Evolutionary conservation across 2,329 filamentous ascomycete genomes (phyloP).

Genomic region (Mollisiaceae sp.): DNA sequence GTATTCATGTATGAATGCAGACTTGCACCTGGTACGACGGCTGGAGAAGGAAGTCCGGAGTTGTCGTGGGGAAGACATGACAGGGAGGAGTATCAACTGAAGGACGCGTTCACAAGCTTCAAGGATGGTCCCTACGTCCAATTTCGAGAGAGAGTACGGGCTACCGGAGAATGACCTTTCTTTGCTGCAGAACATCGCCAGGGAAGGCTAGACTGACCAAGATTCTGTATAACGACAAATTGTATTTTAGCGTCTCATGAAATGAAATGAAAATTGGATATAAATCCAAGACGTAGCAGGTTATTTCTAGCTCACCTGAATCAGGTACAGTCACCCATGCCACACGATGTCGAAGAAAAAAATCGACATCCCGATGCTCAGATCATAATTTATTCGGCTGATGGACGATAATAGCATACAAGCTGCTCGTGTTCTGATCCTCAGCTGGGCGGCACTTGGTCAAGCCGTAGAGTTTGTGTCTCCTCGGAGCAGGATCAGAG

Average conservation of each 20-base stretch:
- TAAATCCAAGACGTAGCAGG: too few species aligned
- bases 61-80: conserved; percentile 60
- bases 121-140: conserved; percentile 75
- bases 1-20: conserved; percentile 34
- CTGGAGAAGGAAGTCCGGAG: conserved; percentile 32
- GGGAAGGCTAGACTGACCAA: neutral
- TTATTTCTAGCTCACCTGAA: too few species aligned
- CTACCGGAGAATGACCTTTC: neutral
- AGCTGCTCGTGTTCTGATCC: too few species aligned
- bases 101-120: conserved; percentile 74
- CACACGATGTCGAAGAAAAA: too few species aligned
- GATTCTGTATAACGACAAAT: neutral
- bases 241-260: neutral
- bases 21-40: conserved; percentile 30
- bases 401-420: too few species aligned
- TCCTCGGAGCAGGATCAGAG: too few species aligned
- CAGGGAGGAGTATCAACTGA: conserved; percentile 67
- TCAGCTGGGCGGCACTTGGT: too few species aligned
- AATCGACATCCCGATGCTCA: too few species aligned
- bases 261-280: neutral
- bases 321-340: too few species aligned
- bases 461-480: too few species aligned
- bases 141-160: conserved; percentile 50
- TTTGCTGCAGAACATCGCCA: neutral
- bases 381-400: too few species aligned